Evolutionary conservation across 345 rosid species (phyloP), one percentile per base, ranked within the genome.

Genomic region (Triadica sebifera): DNA sequence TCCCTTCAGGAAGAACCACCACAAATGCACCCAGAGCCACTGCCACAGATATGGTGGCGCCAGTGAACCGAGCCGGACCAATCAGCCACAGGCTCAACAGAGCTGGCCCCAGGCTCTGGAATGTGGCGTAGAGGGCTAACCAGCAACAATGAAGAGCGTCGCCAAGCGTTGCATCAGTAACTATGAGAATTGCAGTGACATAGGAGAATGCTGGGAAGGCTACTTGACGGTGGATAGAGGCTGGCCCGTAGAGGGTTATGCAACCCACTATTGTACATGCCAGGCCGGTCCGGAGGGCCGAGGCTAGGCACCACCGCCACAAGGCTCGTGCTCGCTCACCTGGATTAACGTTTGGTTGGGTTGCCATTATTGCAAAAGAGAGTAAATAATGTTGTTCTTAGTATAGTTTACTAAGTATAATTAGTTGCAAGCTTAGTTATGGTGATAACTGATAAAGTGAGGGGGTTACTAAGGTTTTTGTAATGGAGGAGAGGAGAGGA

Each of bases 131-230:
- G 20, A 91, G 80, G 0, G 90, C 87, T 47, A 89, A 78, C 98
- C 97, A 94, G 78, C 94, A 90, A 39, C 86, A 86, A 41, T 82
- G 85, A 57, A 90, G 58, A 6, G 92, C 70, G 79, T 92, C 97
- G 0, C 98, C 98, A 22, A 92, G 65, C 5, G 93, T 86, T 65
- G 97, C 93, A 15, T 94, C 97, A 3, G 91, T 87, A 63, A 84
- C 75, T 38, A 92, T 70, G 34, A 92, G 88, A 52, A 92, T 81
- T 41, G 77, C 87, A 0, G 89, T 79, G 53, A 92, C 97, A 76
- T 92, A 94, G 64, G 97, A 86, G 68, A 92, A 94, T 22, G 98
- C 90, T 0, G 98, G 97, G 72, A 92, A 85, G 38, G 89, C 83
- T 8, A 89, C 81, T 51, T 78, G 82, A 56, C 75, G 83, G 39